Base-by-base conservation (phyloP, 1,284 basidiomycete genomes). In the Hymenochaete sp. region DNA sequence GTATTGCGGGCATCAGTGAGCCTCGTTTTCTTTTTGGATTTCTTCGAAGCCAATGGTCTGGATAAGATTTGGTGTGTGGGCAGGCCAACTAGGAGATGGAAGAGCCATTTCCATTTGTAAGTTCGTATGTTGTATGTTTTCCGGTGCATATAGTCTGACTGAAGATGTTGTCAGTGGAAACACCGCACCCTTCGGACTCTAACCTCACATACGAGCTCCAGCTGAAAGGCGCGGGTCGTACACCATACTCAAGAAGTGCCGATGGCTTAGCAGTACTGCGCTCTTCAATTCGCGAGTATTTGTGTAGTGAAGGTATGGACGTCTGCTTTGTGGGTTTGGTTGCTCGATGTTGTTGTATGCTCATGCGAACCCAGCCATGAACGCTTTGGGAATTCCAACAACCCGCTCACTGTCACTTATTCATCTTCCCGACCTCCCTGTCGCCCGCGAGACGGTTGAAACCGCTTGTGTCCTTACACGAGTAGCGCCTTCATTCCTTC, bases 61-160 rank as follows among this genome's bases (percentile, higher is more conserved):
- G 16, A 8, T 6, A 44, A 44, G 43, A 27, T 98, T 98, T 57
- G 95, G 93, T 1, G 65, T 60, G 3, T 98, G 87, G 84, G 95
- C 95, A 1, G 92, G 93, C n/a, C 95, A 98, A 62, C 73, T 98
- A 2, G 95, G 95, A 7, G 95, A 98, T 58, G 95, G 95, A 0
- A 76, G 95, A 11, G 95, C 95, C 0, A 86, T 93, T 24, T 88
- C 88, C 7, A 74, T 98, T 42, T 62, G 87, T 87, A 54, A 58
- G 73, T 71, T 56, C 41, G 7, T 28, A 42, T 3, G 3, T 41
- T 33, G 11, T 9, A 37, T 27, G 5, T 13, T 18, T n/a, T 11
- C 7, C 13, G 6, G 11, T 39, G 11, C 11, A 29, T 31, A 2
- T 2, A 18, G 40, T 36, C 11, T 14, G 18, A 32, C 13, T 27